Evolutionary conservation across 371 early-diverging fungal genomes (phyloP), one percentile per base, ranked within the genome.

Genomic region (Mortierella sp.): DNA sequence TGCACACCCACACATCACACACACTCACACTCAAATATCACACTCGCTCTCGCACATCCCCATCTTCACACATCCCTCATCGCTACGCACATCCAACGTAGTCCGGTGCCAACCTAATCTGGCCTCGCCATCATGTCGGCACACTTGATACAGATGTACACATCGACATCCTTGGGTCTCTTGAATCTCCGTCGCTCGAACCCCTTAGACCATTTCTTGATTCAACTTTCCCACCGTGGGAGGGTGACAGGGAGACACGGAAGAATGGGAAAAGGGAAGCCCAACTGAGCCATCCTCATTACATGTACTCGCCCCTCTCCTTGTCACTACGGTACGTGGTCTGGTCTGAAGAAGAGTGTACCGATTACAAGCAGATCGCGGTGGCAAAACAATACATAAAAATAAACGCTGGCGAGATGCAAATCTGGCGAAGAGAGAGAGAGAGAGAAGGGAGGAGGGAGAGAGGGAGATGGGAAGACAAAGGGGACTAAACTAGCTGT

Each of bases 141-240:
- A 14, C 45, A 9, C 21, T n/a, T 6, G 19, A 13, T 10, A n/a
- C 17, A 14, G n/a, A 21, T 55, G 16, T 44, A 46, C 47, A n/a
- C 46, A 46, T 19, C 48, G n/a, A 14, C 49, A 22, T n/a, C 49
- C 40, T 25, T n/a, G 12, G 25, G 40, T 37, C 25, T 31, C 19
- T 31, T 22, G n/a, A n/a, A n/a, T 29, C 29, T 31, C 7, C 21
- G 16, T 29, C 49, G 46, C 57, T 56, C 34, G 34, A 56, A 56
- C 57, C 57, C 57, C 57, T 56, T 56, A 13, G 46, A 29, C 57
- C 44, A 56, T 29, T 45, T 27, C 29, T 55, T 21, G n/a, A 29
- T 46, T 7, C 27, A 57, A 57, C 58, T 57, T 57, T 57, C 58
- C 58, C 58, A 57, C 58, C 58, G 40, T 39, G 25, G 45, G 58